Evolutionary conservation across 257 asterid genomes (phyloP), one percentile per base, ranked within the genome.

Genomic region (Prunella vulgaris): DNA sequence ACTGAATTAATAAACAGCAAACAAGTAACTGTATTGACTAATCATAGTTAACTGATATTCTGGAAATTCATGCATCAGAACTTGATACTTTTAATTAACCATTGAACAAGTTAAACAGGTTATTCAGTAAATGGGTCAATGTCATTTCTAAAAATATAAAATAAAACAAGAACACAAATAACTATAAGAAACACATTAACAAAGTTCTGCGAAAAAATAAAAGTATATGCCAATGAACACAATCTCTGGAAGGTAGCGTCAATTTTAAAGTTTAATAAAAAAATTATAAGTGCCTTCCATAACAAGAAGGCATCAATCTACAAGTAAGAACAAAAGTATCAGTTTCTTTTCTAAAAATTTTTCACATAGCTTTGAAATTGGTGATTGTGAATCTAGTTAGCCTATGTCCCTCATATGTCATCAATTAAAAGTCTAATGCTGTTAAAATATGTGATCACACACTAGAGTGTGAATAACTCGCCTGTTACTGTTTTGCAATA

Each of bases 1-100:
- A 66, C 86, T 68, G 70, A 52, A 52, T 33, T 44, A 10, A 54
- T 5, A 25, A 52, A 33, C 15, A 60, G 32, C 54, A 63, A 24
- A 30, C 5, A 33, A 62, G 56, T 33, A 71, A 67, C 10, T 49
- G 33, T 35, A 71, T 17, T 38, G 37, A 64, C 66, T 54, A 28
- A 37, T 42, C 68, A 57, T 7, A 32, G 68, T 66, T 56, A 17
- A 65, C 30, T 64, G 17, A 62, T 51, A 61, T 30, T 28, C 60
- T 14, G 64, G 64, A 4, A 17, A 42, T n/a, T 42, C 67, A 61
- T 6, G 18, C 30, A 61, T 61, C 67, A 61, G 30, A 18, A 61
- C 18, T 4, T 32, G 30, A 35, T 5, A 33, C 17, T 35, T 30
- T 61, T 17, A 52, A 18, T 20, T n/a, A 33, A 33, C 15, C 17